phyloP scores from a whole-genome alignment of 2,329 filamentous ascomycete species.

The Aphanoascus verrucosus region DNA sequence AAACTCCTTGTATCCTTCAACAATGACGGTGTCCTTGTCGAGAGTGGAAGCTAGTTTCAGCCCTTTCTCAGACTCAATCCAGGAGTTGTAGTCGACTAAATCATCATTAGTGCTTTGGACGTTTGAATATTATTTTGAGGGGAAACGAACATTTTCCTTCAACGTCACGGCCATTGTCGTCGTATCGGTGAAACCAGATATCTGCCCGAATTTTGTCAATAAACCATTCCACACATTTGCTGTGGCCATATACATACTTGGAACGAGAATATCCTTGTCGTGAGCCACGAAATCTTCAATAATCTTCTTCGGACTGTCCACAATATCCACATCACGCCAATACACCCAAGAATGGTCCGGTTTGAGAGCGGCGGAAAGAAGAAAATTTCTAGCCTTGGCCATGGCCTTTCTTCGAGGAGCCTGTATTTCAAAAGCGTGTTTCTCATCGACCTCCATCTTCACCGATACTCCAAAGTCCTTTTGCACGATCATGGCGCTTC shows the following conservation, averaged over 20 bases:
- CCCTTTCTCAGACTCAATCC: slow-evolving; percentile 84
- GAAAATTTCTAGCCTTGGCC: slow-evolving; percentile 82
- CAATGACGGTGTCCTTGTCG: slow-evolving; percentile 70
- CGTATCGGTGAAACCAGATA: slow-evolving; percentile 92
- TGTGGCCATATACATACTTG: slow-evolving; percentile 55
- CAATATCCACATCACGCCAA: slow-evolving; percentile 95
- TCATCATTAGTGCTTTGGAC: slow-evolving; percentile 17
- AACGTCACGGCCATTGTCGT: slow-evolving; percentile 62
- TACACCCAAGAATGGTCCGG: slow-evolving; percentile 97
- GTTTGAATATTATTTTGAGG: background rate
- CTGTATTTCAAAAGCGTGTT: slow-evolving; percentile 79
- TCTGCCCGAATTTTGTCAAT: slow-evolving; percentile 44
- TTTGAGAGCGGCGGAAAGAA: slow-evolving; percentile 73
- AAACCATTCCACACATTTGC: background rate
- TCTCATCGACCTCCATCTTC: slow-evolving; percentile 69
- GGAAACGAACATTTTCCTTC: slow-evolving; percentile 74
- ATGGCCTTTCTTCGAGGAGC: slow-evolving; percentile 83
- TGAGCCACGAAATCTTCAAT: slow-evolving; percentile 93
- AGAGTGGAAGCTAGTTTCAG: slow-evolving; percentile 62
- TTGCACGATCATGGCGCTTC: slow-evolving; percentile 71
- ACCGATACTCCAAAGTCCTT: slow-evolving; percentile 72
- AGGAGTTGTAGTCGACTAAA: slow-evolving; percentile 94
- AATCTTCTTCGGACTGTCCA: slow-evolving; percentile 75
- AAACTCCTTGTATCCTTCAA: slow-evolving; percentile 91
- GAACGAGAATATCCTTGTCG: slow-evolving; percentile 83